Conservation (phyloP, 495 filamentous ascomycete genomes). For the Aspergillus haitiensis region DNA sequence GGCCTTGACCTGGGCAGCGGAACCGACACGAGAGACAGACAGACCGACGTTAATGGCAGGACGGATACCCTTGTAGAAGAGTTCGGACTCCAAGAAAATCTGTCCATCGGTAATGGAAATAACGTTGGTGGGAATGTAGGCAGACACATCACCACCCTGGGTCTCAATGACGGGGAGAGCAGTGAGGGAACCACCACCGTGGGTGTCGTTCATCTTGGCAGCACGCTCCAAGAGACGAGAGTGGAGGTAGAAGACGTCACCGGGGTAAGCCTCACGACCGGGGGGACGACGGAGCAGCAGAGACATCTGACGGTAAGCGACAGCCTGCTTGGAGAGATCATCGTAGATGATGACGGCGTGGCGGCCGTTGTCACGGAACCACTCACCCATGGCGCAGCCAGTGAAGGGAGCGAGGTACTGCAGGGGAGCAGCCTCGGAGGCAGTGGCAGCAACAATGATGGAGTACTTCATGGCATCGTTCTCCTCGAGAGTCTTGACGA, state of each 20-base stretch:
- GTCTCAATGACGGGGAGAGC: slow-evolving; percentile 99
- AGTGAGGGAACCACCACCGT: slow-evolving; percentile 94
- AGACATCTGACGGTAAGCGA: slow-evolving; percentile 99
- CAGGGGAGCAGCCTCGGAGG: slow-evolving; percentile 91
- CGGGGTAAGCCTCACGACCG: slow-evolving; percentile 99
- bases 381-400: slow-evolving; percentile 76
- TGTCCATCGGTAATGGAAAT: slow-evolving; percentile 99
- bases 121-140: slow-evolving; percentile 99
- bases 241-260: slow-evolving; percentile 99
- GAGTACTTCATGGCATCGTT: slow-evolving; percentile 99
- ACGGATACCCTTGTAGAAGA: slow-evolving; percentile 99
- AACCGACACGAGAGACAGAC: slow-evolving; percentile 99
- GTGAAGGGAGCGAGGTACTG: slow-evolving; percentile 98
- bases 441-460: slow-evolving; percentile 92
- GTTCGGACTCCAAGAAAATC: slow-evolving; percentile 99
- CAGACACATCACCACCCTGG: slow-evolving; percentile 99
- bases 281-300: slow-evolving; percentile 98
- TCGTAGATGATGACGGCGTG: slow-evolving; percentile 94
- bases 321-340: slow-evolving; percentile 98
- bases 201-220: slow-evolving; percentile 98
- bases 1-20: slow-evolving; percentile 98
- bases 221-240: slow-evolving; percentile 99
- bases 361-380: slow-evolving; percentile 88
- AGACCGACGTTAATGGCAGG: slow-evolving; percentile 99
- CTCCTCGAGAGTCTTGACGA: slow-evolving; percentile 99